Percentiles rank a stretch among this genome's conserved stretches.
phyloP scores from a whole-genome alignment of 2,329 filamentous ascomycete genomes.

The Pezicula rhizophila region DNA sequence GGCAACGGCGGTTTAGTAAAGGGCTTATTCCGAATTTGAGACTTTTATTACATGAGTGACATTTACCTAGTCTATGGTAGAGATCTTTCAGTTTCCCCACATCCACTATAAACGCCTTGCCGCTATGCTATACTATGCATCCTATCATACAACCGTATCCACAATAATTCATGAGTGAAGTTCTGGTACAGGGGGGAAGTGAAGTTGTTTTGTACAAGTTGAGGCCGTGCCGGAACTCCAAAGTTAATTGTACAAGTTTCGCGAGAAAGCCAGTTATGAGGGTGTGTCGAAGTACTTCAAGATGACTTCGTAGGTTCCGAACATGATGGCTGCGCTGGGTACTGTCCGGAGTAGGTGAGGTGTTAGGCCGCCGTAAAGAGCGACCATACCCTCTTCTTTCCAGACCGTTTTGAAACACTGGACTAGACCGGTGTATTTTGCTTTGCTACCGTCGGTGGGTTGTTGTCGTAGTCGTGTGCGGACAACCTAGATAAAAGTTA shows the following conservation, averaged over 20 bases:
- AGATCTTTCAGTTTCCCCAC: too few species aligned
- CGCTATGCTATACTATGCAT: too few species aligned
- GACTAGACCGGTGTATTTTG: constrained; percentile 82
- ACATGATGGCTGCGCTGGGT: constrained; percentile 92
- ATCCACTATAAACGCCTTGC: too few species aligned
- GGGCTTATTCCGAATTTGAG: too few species aligned
- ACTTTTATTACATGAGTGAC: too few species aligned
- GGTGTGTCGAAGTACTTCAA: constrained; percentile 27
- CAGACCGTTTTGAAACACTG: constrained; percentile 86
- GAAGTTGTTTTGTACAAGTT: too few species aligned
- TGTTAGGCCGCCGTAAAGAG: constrained; percentile 84
- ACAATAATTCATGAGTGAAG: too few species aligned
- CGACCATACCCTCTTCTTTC: constrained; percentile 80
- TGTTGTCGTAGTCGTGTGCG: constrained; percentile 81
- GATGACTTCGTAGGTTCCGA: constrained; percentile 64
- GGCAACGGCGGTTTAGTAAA: too few species aligned
- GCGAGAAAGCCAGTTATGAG: constrained; percentile 7
- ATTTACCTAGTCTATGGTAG: too few species aligned
- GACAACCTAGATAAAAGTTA: constrained; percentile 50
- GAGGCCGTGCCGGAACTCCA: too few species aligned
- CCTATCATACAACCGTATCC: too few species aligned
- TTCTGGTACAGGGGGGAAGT: too few species aligned
- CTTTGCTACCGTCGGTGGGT: constrained; percentile 62
- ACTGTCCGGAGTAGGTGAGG: constrained; percentile 88
- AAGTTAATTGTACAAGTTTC: background rate